Conservation (phyloP, 2,329 filamentous ascomycete genomes). For the Hyphodiscus sp. region DNA sequence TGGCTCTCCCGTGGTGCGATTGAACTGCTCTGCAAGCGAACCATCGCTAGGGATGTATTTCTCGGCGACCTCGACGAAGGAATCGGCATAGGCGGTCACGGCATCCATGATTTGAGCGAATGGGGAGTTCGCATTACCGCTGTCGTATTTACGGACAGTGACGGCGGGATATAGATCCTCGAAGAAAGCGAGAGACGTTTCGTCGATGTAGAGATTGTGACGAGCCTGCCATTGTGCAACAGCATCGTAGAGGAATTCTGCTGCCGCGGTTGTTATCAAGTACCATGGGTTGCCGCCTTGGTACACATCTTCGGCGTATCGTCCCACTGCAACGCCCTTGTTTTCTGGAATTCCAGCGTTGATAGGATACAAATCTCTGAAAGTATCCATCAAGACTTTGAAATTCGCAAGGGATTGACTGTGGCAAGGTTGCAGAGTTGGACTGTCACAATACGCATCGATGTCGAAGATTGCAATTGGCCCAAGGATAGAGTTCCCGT, state of each 20-base stretch:
- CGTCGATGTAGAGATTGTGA: slow-evolving; percentile 56
- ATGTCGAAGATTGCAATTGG: slow-evolving; percentile 63
- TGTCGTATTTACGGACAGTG: slow-evolving; percentile 56
- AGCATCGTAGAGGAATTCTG: slow-evolving; percentile 74
- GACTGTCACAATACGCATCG: slow-evolving; percentile 56
- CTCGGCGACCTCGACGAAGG: slow-evolving; percentile 42
- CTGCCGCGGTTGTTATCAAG: slow-evolving; percentile 65
- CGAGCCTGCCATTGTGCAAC: slow-evolving; percentile 61
- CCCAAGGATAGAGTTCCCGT: slow-evolving; percentile 62
- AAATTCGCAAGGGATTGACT: slow-evolving; percentile 62
- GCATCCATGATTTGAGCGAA: slow-evolving; percentile 39
- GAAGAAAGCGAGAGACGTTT: slow-evolving; percentile 66
- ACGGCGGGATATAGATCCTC: slow-evolving; percentile 52
- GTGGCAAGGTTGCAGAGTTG: slow-evolving; percentile 62
- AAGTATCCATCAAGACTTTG: slow-evolving; percentile 67
- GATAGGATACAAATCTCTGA: slow-evolving; percentile 58
- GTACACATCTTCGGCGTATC: slow-evolving; percentile 68
- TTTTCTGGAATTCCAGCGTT: slow-evolving; percentile 58
- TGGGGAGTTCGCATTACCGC: slow-evolving; percentile 52
- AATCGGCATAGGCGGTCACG: slow-evolving; percentile 56
- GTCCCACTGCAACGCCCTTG: slow-evolving; percentile 56
- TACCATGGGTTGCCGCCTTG: slow-evolving; percentile 79
- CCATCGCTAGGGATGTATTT: slow-evolving; percentile 51
- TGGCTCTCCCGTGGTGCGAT: slow-evolving; percentile 44
- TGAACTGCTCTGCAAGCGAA: slow-evolving; percentile 60